Percentiles rank a stretch among this genome's conserved stretches.
Evolutionary conservation across 2,329 filamentous ascomycete genomes (phyloP).

Genomic region (Exophiala sp.): DNA sequence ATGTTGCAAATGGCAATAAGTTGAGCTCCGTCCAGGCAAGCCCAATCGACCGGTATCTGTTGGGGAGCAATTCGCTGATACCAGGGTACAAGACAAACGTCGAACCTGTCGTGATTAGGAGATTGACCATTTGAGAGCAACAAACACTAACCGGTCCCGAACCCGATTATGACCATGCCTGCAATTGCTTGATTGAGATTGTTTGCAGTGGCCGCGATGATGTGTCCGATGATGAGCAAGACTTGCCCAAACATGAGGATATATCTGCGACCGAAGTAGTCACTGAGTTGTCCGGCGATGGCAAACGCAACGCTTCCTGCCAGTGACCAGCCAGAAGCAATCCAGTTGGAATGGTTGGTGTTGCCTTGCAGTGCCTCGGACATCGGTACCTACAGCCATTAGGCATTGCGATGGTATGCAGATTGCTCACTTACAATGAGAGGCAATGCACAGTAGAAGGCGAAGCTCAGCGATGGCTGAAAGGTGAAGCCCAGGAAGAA

Average conservation of each 20-base stretch:
- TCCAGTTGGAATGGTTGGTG: slow-evolving; percentile 2
- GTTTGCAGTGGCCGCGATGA: slow-evolving; percentile 19
- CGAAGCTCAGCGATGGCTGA: slow-evolving; percentile 7
- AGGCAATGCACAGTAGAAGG: background rate
- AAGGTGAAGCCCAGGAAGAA: slow-evolving; percentile 8
- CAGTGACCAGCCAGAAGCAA: slow-evolving; percentile 4
- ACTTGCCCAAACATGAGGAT: slow-evolving; percentile 17
- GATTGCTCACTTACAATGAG: background rate
- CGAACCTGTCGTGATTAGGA: background rate
- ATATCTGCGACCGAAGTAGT: slow-evolving; percentile 19
- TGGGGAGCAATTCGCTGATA: slow-evolving; percentile 6
- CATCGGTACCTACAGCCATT: background rate
- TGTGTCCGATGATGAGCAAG: slow-evolving; percentile 14
- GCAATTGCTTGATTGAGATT: slow-evolving; percentile 15
- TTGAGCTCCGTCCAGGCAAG: too few species aligned
- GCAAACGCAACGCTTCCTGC: slow-evolving; percentile 2
- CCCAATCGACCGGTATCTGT: too few species aligned
- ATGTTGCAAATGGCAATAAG: too few species aligned
- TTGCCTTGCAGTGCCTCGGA: background rate
- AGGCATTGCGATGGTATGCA: too few species aligned
- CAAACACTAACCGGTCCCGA: slow-evolving; percentile 19
- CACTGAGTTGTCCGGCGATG: slow-evolving; percentile 19
- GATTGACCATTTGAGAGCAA: slow-evolving; percentile 20
- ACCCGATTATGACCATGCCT: slow-evolving; percentile 20
- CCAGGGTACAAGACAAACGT: slow-evolving; percentile 14